Conservation (phyloP, 345 rosid species). For the Syzygium aqueum region DNA sequence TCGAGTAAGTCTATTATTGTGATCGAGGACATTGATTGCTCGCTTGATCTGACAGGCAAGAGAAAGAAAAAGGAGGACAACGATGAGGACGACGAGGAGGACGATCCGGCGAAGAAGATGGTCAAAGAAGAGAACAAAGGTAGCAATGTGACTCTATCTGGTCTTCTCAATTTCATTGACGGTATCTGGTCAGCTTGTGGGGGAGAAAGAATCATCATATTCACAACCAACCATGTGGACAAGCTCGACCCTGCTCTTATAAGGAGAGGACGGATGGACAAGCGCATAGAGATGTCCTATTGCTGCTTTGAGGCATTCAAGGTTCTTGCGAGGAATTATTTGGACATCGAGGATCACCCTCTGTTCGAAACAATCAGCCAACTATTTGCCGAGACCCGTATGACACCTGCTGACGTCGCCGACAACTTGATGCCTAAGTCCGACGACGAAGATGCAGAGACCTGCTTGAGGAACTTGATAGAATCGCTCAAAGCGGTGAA, state of each 20-base stretch:
- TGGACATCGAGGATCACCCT: slow-evolving; percentile 1
- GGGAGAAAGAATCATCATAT: slow-evolving; percentile 30
- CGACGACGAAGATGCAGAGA: background rate
- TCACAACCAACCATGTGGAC: slow-evolving; percentile 29
- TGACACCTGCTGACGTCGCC: slow-evolving; percentile 7
- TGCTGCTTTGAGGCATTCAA: slow-evolving; percentile 7
- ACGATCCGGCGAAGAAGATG: background rate
- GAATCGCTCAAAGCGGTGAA: background rate
- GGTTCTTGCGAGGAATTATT: slow-evolving; percentile 8
- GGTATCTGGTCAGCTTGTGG: slow-evolving; percentile 28
- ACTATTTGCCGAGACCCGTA: background rate
- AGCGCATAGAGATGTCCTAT: slow-evolving; percentile 12
- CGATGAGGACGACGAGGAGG: background rate
- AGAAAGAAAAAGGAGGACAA: slow-evolving; percentile 4
- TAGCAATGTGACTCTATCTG: slow-evolving; percentile 20
- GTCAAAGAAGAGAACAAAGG: background rate
- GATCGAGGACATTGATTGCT: slow-evolving; percentile 75
- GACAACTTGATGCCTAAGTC: slow-evolving; percentile 10
- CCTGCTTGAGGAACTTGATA: slow-evolving; percentile 2
- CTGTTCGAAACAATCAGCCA: background rate
- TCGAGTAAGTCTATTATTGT: slow-evolving; percentile 42
- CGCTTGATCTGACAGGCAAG: slow-evolving; percentile 36
- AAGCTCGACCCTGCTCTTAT: slow-evolving; percentile 27
- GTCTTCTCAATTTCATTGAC: slow-evolving; percentile 38
- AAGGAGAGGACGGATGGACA: slow-evolving; percentile 39